Conservation (phyloP, 1,139 yeast species). For the Kurtzmaniella quercitrusa region DNA sequence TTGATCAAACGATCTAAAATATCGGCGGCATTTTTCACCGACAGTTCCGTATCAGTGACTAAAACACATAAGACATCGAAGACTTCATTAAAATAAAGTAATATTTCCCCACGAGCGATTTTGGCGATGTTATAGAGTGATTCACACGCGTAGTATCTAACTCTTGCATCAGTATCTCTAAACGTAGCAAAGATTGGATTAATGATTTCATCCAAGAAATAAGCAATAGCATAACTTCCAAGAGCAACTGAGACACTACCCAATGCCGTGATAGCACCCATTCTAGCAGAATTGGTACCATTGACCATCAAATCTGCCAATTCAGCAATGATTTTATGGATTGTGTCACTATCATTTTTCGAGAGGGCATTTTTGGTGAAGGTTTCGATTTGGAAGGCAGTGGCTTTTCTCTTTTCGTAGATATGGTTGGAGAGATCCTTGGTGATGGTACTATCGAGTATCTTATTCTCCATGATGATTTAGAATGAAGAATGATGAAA, state of each 20-base stretch:
- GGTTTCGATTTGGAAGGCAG: slow-evolving; percentile 87
- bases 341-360: slow-evolving; percentile 63
- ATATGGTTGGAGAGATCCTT: slow-evolving; percentile 87
- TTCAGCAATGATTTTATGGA: slow-evolving; percentile 47
- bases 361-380: slow-evolving; percentile 69
- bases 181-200: slow-evolving; percentile 95
- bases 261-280: slow-evolving; percentile 50
- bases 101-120: slow-evolving; percentile 92
- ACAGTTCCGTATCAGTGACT: slow-evolving; percentile 87
- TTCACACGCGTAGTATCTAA: slow-evolving; percentile 95
- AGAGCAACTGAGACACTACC: slow-evolving; percentile 49
- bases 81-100: slow-evolving; percentile 87
- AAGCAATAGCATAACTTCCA: slow-evolving; percentile 48
- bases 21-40: slow-evolving; percentile 96
- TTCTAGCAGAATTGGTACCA: slow-evolving; percentile 42
- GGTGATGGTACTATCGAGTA: slow-evolving; percentile 67
- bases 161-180: slow-evolving; percentile 95
- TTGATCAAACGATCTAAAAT: slow-evolving; percentile 84
- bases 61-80: slow-evolving; percentile 89
- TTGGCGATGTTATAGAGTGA: slow-evolving; percentile 94
- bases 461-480: slow-evolving; percentile 23
- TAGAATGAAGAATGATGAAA: too few species aligned
- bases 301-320: slow-evolving; percentile 39
- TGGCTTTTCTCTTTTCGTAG: slow-evolving; percentile 90
- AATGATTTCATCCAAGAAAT: slow-evolving; percentile 77